Percentiles rank a stretch among this genome's conserved stretches.
Evolutionary conservation across 805 yeast species (phyloP).

Genomic region (Saccharomycopsis sp.): DNA sequence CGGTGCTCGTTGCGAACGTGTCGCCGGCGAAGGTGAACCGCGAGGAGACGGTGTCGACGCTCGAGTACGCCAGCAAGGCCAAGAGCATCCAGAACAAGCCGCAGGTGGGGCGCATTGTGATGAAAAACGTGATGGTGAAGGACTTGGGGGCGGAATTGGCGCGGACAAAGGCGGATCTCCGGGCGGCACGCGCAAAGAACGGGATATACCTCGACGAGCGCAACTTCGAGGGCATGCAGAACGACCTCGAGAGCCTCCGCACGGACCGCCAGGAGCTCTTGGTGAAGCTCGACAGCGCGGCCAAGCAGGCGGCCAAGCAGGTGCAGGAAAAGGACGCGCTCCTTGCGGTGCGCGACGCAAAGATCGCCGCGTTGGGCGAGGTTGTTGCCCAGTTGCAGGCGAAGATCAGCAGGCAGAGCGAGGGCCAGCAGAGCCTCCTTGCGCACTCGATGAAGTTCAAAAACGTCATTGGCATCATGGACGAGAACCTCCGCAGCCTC

Average conservation of each 20-base stretch:
- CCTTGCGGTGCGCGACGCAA: slow-evolving; percentile 20
- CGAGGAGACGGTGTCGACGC: slow-evolving; percentile 80
- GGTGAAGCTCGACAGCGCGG: slow-evolving; percentile 34
- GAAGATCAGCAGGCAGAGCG: slow-evolving; percentile 28
- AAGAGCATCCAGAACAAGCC: slow-evolving; percentile 71
- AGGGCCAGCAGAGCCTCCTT: slow-evolving; percentile 29
- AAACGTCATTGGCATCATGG: slow-evolving; percentile 27
- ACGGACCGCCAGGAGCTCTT: slow-evolving; percentile 43
- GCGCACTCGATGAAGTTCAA: slow-evolving; percentile 30
- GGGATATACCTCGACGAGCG: slow-evolving; percentile 59
- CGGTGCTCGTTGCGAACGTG: slow-evolving; percentile 80
- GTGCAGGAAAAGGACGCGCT: slow-evolving; percentile 23
- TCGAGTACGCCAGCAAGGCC: slow-evolving; percentile 85
- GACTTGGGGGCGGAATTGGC: slow-evolving; percentile 42
- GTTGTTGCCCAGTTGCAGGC: slow-evolving; percentile 26
- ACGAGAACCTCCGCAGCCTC: slow-evolving; percentile 25
- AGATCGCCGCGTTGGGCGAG: slow-evolving; percentile 23
- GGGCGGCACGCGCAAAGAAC: slow-evolving; percentile 55
- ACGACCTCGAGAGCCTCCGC: slow-evolving; percentile 42
- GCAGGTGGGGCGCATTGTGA: slow-evolving; percentile 54
- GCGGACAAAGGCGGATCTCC: slow-evolving; percentile 48
- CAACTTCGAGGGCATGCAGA: slow-evolving; percentile 47
- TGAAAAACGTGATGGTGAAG: slow-evolving; percentile 49
- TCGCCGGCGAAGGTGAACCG: slow-evolving; percentile 72
- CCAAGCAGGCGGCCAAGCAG: slow-evolving; percentile 24